Evolutionary conservation across 306 rosid genomes (phyloP).

Genomic region (Castanospermum australe): DNA sequence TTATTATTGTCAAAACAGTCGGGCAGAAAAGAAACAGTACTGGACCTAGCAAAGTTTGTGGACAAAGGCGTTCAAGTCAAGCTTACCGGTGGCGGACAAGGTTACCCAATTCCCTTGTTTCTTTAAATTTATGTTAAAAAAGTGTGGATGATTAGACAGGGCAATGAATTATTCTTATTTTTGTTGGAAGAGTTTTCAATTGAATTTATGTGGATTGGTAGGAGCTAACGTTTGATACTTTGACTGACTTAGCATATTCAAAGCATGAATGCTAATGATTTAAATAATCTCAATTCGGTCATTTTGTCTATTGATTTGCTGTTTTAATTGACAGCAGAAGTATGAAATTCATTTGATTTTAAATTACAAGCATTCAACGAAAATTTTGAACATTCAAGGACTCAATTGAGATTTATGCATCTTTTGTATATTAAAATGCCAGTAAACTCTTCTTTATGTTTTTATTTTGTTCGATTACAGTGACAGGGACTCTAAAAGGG

Average conservation of each 20-base stretch:
- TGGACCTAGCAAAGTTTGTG: slow-evolving; percentile 89
- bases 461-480: slow-evolving; percentile 34
- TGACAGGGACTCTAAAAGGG: slow-evolving; percentile 71
- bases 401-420: background rate
- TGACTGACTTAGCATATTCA: background rate
- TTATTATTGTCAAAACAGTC: slow-evolving; percentile 36
- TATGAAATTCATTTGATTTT: background rate
- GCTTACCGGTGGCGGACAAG: slow-evolving; percentile 96
- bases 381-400: background rate
- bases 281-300: background rate
- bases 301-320: background rate
- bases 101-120: slow-evolving; percentile 22
- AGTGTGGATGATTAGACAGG: background rate
- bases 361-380: background rate
- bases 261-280: background rate
- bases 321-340: background rate
- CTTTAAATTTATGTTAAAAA: background rate
- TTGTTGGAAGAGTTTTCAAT: background rate
- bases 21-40: slow-evolving; percentile 82
- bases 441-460: background rate
- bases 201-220: background rate
- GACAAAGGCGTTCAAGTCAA: slow-evolving; percentile 93
- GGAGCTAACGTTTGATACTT: background rate
- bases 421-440: background rate
- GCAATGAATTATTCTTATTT: background rate